Percentiles rank a stretch among this genome's conserved stretches.
Conservation (phyloP, 2,329 filamentous ascomycete species). For the Aspergillus spinulosporus region DNA sequence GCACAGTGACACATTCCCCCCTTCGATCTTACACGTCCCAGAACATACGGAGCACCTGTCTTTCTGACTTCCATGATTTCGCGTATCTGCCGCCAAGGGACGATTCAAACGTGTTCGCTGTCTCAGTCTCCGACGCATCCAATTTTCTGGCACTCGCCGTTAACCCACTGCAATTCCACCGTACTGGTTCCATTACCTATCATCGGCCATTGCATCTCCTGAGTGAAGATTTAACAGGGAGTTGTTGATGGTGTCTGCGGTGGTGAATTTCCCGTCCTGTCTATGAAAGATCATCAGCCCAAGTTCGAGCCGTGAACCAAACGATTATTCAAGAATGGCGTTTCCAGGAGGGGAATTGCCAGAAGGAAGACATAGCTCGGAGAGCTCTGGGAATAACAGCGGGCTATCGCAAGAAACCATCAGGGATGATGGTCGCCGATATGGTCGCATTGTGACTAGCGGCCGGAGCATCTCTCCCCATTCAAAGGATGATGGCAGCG, state of each 20-base stretch:
- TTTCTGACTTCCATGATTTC: neutral
- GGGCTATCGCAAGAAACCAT: conserved; percentile 44
- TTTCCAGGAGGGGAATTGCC: conserved; percentile 34
- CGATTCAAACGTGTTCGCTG: conserved; percentile 10
- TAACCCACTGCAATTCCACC: neutral
- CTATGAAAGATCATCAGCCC: conserved; percentile 8
- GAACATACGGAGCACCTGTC: conserved; percentile 1
- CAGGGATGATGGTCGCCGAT: conserved; percentile 28
- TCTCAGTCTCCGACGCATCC: conserved; percentile 6
- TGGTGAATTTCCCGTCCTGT: neutral
- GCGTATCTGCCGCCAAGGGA: neutral
- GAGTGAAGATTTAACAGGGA: neutral
- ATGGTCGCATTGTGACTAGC: conserved; percentile 26
- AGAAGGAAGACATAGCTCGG: conserved; percentile 43
- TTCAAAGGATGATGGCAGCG: conserved; percentile 28
- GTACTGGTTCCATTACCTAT: neutral
- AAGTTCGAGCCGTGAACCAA: conserved; percentile 19
- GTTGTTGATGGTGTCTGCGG: conserved; percentile 6
- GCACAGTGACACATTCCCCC: conserved; percentile 9
- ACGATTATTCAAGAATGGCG: conserved; percentile 30
- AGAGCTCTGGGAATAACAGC: conserved; percentile 41
- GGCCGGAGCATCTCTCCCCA: conserved; percentile 32
- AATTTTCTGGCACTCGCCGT: conserved; percentile 4
- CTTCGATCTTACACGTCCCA: neutral
- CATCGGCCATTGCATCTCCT: neutral